Conservation (phyloP, 2,329 filamentous ascomycete genomes). For the Colletotrichum tofieldiae region DNA sequence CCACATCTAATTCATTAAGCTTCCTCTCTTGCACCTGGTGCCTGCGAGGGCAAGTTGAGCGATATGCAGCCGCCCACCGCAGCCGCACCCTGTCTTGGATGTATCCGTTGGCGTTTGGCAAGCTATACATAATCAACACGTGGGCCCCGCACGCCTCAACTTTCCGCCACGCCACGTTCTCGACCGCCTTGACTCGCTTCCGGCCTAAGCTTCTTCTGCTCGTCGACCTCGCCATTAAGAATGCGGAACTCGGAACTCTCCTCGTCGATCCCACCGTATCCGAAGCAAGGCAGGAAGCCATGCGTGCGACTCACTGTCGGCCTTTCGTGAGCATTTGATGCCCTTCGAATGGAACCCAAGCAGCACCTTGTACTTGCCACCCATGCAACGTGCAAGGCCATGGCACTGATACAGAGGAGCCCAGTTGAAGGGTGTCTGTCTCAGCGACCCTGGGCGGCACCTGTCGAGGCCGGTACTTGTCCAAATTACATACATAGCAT, state of each 20-base stretch:
- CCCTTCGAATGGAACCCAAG: constrained; percentile 20
- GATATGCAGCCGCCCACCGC: constrained; percentile 5
- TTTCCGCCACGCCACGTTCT: constrained; percentile 1
- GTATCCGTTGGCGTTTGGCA: constrained; percentile 15
- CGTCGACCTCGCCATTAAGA: neutral
- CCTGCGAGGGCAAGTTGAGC: constrained; percentile 1
- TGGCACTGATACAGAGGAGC: constrained; percentile 12
- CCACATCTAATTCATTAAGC: constrained; percentile 34
- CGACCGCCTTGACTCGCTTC: constrained; percentile 3
- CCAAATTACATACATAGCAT: constrained; percentile 38
- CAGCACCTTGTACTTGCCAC: constrained; percentile 15
- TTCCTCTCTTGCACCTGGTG: constrained; percentile 19
- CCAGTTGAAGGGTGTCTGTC: constrained; percentile 23
- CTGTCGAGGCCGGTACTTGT: constrained; percentile 38
- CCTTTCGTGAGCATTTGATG: constrained; percentile 9
- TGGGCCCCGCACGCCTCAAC: constrained; percentile 22
- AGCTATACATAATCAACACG: constrained; percentile 11
- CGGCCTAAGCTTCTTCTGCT: neutral
- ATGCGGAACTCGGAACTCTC: neutral
- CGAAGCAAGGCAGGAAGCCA: neutral
- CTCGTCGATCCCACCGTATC: neutral
- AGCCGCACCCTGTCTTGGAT: constrained; percentile 15
- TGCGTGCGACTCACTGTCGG: constrained; percentile 6
- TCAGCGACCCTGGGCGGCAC: constrained; percentile 21
- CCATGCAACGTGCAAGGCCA: constrained; percentile 9